Evolutionary conservation across 495 filamentous ascomycete species (phyloP).

Genomic region (Penicillium dipodomyicola): DNA sequence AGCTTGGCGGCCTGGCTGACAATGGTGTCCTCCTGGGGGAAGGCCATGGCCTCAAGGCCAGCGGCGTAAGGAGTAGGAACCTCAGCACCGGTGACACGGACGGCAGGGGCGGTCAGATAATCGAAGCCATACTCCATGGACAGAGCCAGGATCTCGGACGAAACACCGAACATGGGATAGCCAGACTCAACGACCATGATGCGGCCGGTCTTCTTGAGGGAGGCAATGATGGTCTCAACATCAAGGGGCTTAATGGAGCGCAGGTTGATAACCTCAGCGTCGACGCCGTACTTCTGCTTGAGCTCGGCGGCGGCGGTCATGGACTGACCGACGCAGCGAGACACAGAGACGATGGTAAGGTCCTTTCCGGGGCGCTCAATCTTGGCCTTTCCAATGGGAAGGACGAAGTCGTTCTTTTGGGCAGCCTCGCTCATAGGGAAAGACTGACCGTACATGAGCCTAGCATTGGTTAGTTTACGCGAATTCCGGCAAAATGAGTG

Average conservation of each 20-base stretch:
- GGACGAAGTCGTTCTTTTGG: slow-evolving; percentile 91
- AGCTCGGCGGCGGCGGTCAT: slow-evolving; percentile 82
- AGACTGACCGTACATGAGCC: slow-evolving; percentile 83
- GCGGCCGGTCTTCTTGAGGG: slow-evolving; percentile 95
- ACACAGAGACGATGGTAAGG: slow-evolving; percentile 90
- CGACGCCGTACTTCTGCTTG: slow-evolving; percentile 94
- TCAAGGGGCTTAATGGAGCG: slow-evolving; percentile 96
- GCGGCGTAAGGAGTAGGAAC: slow-evolving; percentile 91
- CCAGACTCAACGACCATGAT: slow-evolving; percentile 92
- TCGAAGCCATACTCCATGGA: slow-evolving; percentile 98
- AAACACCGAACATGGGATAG: slow-evolving; percentile 91
- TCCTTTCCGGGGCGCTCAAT: slow-evolving; percentile 95
- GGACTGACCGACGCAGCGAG: slow-evolving; percentile 91
- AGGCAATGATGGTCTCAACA: slow-evolving; percentile 90
- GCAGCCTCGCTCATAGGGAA: slow-evolving; percentile 97
- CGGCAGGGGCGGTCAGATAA: slow-evolving; percentile 89
- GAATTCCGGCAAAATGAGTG: background rate
- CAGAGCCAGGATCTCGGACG: slow-evolving; percentile 86
- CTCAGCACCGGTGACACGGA: slow-evolving; percentile 91
- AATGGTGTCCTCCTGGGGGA: slow-evolving; percentile 84
- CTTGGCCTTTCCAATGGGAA: slow-evolving; percentile 98
- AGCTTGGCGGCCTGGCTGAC: slow-evolving; percentile 80
- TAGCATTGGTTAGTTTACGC: slow-evolving; percentile 25
- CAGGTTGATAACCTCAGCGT: slow-evolving; percentile 96
- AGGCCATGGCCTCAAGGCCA: slow-evolving; percentile 85